Base-by-base conservation (phyloP, 106 monocot species). In the Acorus calamus region DNA sequence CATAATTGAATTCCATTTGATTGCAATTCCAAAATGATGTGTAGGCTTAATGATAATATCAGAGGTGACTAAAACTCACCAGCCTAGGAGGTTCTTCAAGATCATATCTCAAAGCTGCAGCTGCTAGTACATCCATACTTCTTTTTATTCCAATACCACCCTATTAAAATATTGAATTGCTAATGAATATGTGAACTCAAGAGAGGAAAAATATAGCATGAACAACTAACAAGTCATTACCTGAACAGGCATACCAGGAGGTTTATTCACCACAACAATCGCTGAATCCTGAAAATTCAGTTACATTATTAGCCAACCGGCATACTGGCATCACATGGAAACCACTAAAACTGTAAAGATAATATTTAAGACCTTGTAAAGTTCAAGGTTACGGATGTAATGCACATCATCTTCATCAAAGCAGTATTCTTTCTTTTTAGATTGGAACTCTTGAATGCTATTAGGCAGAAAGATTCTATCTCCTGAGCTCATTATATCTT, bases 231-330 rank as follows among this genome's bases (percentile, higher is more conserved):
- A 48, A 14, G 42, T 3, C 2, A 4, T 72, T 71, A 94, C 93
- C 86, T 94, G 94, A 4, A 86, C 86, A 9, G 86, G 66, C 77
- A 94, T 64, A 47, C 94, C 90, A 59, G 79, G 77, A 53, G 89
- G 90, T 62, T 94, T 94, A 60, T 94, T 94, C 50, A 94, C 46
- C 51, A 74, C 87, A 72, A 94, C 76, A 55, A 90, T 84, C 4
- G 82, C 75, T 45, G 70, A 44, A 72, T 94, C 94, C 94, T 94
- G 73, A 54, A 28, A 28, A 66, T 56, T 50, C 46, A 67, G 28
- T 12, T 51, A 11, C 50, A 41, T 3, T 48, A 59, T 57, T 59
- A 67, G 6, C 4, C 4, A 71, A 53, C 8, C 0, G 10, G 71
- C 62, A 52, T 0, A 14, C 44, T 9, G 42, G 46, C 14, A 49